Evolutionary conservation across 805 yeast genomes (phyloP).

Genomic region (Debaryomyces hansenii): DNA sequence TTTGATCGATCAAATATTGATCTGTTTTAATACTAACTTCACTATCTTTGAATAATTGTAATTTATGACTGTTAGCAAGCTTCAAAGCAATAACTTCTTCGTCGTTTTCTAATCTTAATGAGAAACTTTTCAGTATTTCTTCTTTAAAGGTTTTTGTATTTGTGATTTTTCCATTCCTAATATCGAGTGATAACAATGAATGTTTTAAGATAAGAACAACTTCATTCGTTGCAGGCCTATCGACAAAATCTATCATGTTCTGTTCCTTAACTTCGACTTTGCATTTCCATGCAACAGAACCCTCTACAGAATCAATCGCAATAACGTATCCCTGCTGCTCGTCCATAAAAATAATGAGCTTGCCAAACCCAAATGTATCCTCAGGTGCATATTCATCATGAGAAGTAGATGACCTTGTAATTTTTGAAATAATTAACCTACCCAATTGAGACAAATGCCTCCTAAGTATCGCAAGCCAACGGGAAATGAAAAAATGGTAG

Average conservation of each 20-base stretch:
- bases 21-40: not conserved
- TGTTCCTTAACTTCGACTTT: conserved; percentile 1
- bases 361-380: conserved; percentile 31
- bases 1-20: conserved; percentile 14
- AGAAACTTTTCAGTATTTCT: not conserved
- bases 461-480: conserved; percentile 28
- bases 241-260: not conserved
- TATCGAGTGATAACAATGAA: conserved; percentile 7
- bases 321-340: conserved; percentile 26
- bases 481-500: conserved; percentile 17
- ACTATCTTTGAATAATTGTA: not conserved
- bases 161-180: conserved; percentile 17
- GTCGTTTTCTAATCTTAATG: not conserved
- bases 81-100: not conserved
- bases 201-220: not conserved
- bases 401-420: not conserved
- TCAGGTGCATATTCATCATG: conserved; percentile 7
- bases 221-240: not conserved
- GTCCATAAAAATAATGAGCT: conserved; percentile 30
- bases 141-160: not conserved
- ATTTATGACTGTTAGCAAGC: not conserved
- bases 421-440: conserved; percentile 15
- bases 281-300: conserved; percentile 40
- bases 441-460: conserved; percentile 39
- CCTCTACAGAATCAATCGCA: conserved; percentile 43